Percentiles rank a stretch among this genome's conserved stretches.
These are phyloP conservation scores for Fonsecaea nubica DNA, from an alignment of 2,329 filamentous ascomycete species.

Conservation along the genomic window DNA sequence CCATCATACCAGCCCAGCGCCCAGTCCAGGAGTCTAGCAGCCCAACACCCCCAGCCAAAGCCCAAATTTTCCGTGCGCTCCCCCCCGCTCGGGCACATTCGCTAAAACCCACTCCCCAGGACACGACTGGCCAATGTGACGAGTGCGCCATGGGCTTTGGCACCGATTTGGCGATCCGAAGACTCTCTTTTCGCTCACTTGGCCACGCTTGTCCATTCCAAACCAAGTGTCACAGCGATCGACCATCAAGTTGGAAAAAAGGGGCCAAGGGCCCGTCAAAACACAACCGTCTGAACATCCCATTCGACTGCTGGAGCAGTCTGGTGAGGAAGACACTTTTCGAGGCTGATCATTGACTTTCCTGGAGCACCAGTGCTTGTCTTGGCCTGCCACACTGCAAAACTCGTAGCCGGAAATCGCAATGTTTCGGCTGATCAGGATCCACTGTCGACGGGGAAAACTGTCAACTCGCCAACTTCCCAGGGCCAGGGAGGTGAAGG, in stretches of 20 bases:
- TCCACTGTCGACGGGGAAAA: conserved; percentile 5
- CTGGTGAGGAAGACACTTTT: not conserved
- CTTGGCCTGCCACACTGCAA: not conserved
- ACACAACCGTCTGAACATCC: not conserved
- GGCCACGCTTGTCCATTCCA: conserved; percentile 2
- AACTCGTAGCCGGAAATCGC: conserved; percentile 4
- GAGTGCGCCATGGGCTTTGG: conserved; percentile 21
- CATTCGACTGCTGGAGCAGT: not conserved
- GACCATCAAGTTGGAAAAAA: conserved; percentile 2
- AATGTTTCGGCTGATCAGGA: conserved; percentile 24
- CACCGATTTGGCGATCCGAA: conserved; percentile 21
- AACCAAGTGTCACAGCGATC: conserved; percentile 7
- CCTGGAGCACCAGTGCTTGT: not conserved
- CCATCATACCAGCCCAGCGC: not conserved
- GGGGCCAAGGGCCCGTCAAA: not conserved
- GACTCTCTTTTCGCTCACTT: conserved; percentile 9
- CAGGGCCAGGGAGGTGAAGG: not conserved
- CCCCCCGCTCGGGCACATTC: conserved; percentile 20
- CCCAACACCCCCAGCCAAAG: not conserved
- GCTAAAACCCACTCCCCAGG: conserved; percentile 12
- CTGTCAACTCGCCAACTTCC: not conserved
- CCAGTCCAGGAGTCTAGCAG: not conserved
- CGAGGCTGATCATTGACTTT: not conserved
- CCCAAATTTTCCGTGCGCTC: conserved; percentile 2
- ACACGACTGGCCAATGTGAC: conserved; percentile 22